Base-by-base conservation (phyloP, 176 grass and related monocot species). In the Zea luxurians region DNA sequence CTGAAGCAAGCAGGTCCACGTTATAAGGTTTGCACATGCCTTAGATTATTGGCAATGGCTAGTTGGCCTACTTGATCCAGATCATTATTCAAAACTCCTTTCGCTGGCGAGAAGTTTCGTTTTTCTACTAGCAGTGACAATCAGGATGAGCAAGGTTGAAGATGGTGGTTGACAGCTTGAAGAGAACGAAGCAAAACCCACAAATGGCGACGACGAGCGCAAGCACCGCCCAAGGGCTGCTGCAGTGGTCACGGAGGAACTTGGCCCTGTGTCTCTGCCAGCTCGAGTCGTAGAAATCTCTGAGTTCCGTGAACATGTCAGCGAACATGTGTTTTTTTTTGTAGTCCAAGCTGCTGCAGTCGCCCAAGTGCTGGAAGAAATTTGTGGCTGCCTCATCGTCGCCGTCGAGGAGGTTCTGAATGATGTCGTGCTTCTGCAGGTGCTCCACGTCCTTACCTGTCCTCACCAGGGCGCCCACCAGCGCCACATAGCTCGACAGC, bases 251-350 rank as follows among this genome's bases (percentile, higher is more conserved):
- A 1, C 63, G 46, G 36, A 66, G 3, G 48, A 79, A 67, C 20
- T 16, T 43, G 47, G 63, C 46, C 76, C 27, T 79, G 37, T 79
- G 63, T n/a, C 57, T 66, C 6, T 4, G 46, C 76, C 76, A 79
- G 36, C 63, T 79, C 7, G 47, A 52, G 15, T 40, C 16, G 76
- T 64, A 55, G 76, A 54, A 79, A 10, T 1, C 0, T 1, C 5
- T 52, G 0, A 79, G 46, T 0, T 68, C 76, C 4, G 0, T 1
- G 36, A 67, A 79, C 48, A 55, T 3, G 46, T 1, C 16, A 9
- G 62, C 62, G 3, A 66, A 66, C 48, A 21, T 7, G 45, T 77
- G 58, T 13, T 6, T 2, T 13, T 6, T 2, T 1, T 36, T 27
- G 75, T 77, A 62, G 60, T 64, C 13, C 58, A 77, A 4, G 27